phyloP scores from a whole-genome alignment of 1,284 basidiomycete species.

The Marasmius sp. region DNA sequence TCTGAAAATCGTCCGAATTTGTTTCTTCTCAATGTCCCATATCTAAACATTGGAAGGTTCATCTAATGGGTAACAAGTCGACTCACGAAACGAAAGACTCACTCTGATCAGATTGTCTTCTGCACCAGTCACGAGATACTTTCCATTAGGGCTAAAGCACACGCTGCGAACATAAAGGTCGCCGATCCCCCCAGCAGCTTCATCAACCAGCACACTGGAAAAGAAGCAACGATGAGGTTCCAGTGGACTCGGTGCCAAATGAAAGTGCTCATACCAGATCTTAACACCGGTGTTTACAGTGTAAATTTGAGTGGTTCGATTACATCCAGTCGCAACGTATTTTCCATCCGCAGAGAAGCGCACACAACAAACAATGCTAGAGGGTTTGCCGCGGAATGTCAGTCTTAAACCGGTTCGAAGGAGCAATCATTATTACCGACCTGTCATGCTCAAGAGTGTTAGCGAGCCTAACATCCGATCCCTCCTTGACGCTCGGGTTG shows the following conservation, averaged over 20 bases:
- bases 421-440: slow-evolving; percentile 39
- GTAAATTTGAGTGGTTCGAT: slow-evolving; percentile 75
- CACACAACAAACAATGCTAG: slow-evolving; percentile 79
- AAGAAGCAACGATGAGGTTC: neutral
- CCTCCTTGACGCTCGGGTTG: slow-evolving; percentile 74
- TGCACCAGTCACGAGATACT: slow-evolving; percentile 79
- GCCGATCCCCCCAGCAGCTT: slow-evolving; percentile 59
- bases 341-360: slow-evolving; percentile 83
- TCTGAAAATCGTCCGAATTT: slow-evolving; percentile 72
- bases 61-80: slow-evolving; percentile 2
- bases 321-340: slow-evolving; percentile 77
- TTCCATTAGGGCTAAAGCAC: slow-evolving; percentile 83
- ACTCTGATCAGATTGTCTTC: slow-evolving; percentile 85
- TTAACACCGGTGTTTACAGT: slow-evolving; percentile 74
- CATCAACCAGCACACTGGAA: slow-evolving; percentile 67
- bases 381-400: neutral
- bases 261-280: too few relatives aligned
- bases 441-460: slow-evolving; percentile 87
- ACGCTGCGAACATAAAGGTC: slow-evolving; percentile 86
- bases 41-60: slow-evolving; percentile 45
- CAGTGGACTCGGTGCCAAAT: neutral
- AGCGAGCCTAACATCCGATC: slow-evolving; percentile 77
- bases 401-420: neutral
- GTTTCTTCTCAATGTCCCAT: slow-evolving; percentile 82
- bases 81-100: slow-evolving; percentile 26